These are phyloP conservation scores for Dendrocalamus latiflorus DNA, from an alignment of 202 grass and related monocot genomes.

Conservation along the genomic window DNA sequence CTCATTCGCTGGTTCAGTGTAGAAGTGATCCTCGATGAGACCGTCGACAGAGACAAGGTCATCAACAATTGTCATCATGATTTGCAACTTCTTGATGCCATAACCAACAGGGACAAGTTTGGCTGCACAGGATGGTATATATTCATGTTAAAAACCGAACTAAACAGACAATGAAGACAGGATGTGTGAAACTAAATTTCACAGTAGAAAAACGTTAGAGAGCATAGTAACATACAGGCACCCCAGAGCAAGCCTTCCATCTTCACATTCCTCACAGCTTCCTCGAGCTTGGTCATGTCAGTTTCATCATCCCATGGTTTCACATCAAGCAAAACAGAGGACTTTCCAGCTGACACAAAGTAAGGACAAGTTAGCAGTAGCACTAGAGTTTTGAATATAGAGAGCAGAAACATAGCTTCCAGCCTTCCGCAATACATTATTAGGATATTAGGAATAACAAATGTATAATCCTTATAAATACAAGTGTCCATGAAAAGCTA, in stretches of 20 bases:
- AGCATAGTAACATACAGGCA: conserved; percentile 59
- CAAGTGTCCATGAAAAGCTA: not conserved
- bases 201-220: not conserved
- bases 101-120: conserved; percentile 90
- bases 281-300: conserved; percentile 94
- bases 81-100: conserved; percentile 95
- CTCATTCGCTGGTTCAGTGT: conserved; percentile 55
- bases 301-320: conserved; percentile 98
- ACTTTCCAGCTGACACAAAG: conserved; percentile 58
- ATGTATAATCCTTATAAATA: too few species aligned
- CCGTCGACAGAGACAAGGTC: conserved; percentile 87
- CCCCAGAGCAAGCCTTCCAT: conserved; percentile 93
- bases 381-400: not conserved
- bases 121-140: conserved; percentile 36
- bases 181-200: not conserved
- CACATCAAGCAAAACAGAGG: conserved; percentile 92
- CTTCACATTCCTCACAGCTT: conserved; percentile 67
- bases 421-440: too few species aligned
- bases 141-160: not conserved
- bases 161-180: not conserved
- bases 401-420: not conserved
- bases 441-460: too few species aligned
- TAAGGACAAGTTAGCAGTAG: not conserved
- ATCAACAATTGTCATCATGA: conserved; percentile 97
- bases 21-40: conserved; percentile 61